A percentile compares a stretch with the other conserved stretches of the same genome.
phyloP scores from a whole-genome alignment of 805 yeast species.

The Starmerella bacillaris region DNA sequence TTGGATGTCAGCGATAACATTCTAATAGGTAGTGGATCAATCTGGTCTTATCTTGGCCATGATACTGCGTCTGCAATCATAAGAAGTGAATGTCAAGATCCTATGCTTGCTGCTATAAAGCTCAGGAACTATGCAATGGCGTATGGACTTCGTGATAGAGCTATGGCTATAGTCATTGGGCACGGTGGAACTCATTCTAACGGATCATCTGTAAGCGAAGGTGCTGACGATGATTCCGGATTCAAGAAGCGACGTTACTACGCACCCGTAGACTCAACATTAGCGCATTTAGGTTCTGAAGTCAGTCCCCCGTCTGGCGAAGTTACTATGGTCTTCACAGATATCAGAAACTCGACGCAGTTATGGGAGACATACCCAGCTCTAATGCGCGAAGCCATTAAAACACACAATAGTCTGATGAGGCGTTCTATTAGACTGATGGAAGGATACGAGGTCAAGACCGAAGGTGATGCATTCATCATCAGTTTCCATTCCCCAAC shows the following conservation, averaged over 20 bases:
- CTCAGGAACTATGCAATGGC: conserved; percentile 86
- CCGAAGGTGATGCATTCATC: conserved; percentile 99
- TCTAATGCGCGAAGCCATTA: conserved; percentile 93
- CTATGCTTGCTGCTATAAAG: conserved; percentile 82
- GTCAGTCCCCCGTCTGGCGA: conserved; percentile 91
- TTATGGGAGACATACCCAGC: conserved; percentile 80
- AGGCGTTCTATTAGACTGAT: conserved; percentile 77
- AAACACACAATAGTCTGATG: conserved; percentile 86
- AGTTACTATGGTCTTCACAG: conserved; percentile 90
- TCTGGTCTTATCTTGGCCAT: conserved; percentile 71
- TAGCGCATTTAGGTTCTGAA: conserved; percentile 65
- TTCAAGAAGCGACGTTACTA: conserved; percentile 30
- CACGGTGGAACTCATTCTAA: conserved; percentile 4
- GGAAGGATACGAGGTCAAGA: conserved; percentile 96
- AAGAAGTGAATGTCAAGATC: conserved; percentile 54
- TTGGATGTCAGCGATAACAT: conserved; percentile 59
- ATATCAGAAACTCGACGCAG: conserved; percentile 82
- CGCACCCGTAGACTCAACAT: conserved; percentile 50
- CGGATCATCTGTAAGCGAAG: conserved; percentile 4
- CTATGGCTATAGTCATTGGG: conserved; percentile 53
- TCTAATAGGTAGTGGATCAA: conserved; percentile 60
- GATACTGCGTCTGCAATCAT: conserved; percentile 84
- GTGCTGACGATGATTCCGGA: conserved; percentile 3
- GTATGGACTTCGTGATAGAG: conserved; percentile 72
- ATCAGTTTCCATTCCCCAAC: conserved; percentile 89